These are phyloP conservation scores for Puccinia hordei DNA, from an alignment of 1,284 basidiomycete species.

Conservation along the genomic window DNA sequence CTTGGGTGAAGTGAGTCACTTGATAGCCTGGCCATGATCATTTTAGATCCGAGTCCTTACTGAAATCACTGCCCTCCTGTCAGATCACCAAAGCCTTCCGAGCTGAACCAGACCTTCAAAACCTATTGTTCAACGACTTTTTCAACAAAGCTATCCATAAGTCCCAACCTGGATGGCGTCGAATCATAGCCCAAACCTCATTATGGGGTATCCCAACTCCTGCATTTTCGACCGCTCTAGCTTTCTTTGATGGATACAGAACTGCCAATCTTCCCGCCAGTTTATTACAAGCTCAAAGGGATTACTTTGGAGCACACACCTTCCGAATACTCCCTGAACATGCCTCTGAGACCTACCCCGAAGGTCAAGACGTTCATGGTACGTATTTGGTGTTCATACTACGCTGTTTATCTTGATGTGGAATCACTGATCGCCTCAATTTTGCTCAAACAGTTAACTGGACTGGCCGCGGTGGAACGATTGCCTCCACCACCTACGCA, in stretches of 20 bases:
- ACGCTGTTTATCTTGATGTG: constrained; percentile 17
- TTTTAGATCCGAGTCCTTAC: background rate
- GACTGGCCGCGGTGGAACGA: constrained; percentile 83
- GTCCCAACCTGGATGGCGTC: constrained; percentile 97
- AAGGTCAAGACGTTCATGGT: constrained; percentile 80
- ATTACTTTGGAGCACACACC: constrained; percentile 73
- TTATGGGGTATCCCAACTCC: constrained; percentile 98
- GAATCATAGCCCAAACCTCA: constrained; percentile 90
- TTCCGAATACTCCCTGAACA: constrained; percentile 87
- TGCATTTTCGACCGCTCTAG: constrained; percentile 91
- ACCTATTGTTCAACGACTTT: constrained; percentile 93
- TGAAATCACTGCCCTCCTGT: background rate
- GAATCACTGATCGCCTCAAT: background rate
- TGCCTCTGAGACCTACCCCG: constrained; percentile 77
- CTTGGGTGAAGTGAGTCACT: constrained; percentile 32
- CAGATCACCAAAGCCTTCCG: constrained; percentile 83
- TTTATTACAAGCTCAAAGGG: constrained; percentile 83
- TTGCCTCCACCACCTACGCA: constrained; percentile 87
- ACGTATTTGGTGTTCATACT: constrained; percentile 59
- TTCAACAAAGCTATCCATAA: constrained; percentile 92
- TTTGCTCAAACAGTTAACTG: constrained; percentile 60
- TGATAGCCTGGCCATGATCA: background rate
- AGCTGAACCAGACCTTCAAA: constrained; percentile 84
- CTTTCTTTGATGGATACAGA: constrained; percentile 97
- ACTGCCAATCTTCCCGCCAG: constrained; percentile 83